phyloP scores from a whole-genome alignment of 371 early-diverging fungal genomes.

The Actinomortierella wolfii region DNA sequence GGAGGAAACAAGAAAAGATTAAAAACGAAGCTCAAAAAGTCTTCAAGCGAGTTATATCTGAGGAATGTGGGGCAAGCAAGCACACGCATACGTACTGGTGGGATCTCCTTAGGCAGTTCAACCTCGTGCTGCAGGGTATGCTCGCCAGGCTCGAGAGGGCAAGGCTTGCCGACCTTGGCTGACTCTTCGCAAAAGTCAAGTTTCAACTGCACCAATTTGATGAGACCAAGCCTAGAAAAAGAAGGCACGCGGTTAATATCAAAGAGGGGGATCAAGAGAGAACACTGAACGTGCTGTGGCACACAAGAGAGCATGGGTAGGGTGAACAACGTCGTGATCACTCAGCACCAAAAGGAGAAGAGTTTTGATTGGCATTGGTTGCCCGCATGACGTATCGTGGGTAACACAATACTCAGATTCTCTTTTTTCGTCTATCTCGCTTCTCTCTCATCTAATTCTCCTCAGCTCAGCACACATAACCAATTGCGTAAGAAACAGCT shows the following conservation, averaged over 20 bases:
- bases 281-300: background rate
- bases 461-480: too few relatives aligned
- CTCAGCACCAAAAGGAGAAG: too few relatives aligned
- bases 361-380: background rate
- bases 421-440: too few relatives aligned
- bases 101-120: conserved; percentile 60
- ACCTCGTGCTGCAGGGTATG: conserved; percentile 50
- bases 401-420: too few relatives aligned
- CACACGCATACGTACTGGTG: conserved; percentile 39
- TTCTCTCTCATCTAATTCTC: too few relatives aligned
- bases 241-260: too few relatives aligned
- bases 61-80: too few relatives aligned
- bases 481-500: too few relatives aligned
- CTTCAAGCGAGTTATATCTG: background rate
- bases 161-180: conserved; percentile 54
- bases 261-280: background rate
- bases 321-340: background rate
- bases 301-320: background rate
- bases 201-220: conserved; percentile 50
- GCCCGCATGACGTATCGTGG: conserved; percentile 18
- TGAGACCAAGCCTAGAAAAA: conserved; percentile 29
- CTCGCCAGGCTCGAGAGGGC: conserved; percentile 59
- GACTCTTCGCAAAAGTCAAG: conserved; percentile 62
- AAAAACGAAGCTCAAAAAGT: background rate
- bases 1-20: background rate